Evolutionary conservation across 1,139 yeast species (phyloP), one percentile per base, ranked within the genome.

Genomic region (Scheffersomyces segobiensis): DNA sequence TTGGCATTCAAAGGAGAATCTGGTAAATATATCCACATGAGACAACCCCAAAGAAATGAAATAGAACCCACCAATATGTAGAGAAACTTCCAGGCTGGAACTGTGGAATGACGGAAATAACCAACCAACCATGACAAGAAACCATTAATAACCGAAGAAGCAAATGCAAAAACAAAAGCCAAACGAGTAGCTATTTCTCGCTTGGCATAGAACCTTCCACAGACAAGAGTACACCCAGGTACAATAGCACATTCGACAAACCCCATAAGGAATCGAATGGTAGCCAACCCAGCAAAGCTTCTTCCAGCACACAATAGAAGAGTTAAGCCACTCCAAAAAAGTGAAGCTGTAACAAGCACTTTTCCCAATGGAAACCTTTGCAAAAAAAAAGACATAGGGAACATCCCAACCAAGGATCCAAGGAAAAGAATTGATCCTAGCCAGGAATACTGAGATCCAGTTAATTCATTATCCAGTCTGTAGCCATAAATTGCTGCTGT

Each of bases 361-460:
- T 73, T 77, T n/a, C 74, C 77, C 24, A 70, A 58, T 46, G 69
- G 67, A 55, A 62, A 69, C 55, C 64, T 69, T 59, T 71, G 75
- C 52, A 72, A 59, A 22, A 73, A 53, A 59, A 61, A 71, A 18
- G 74, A 63, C 71, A 74, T 71, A 3, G 85, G 84, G 65, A 75
- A 72, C 64, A 74, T 76, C 49, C 79, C 77, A n/a, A 71, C 75
- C 32, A 83, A 69, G 42, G 78, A 80, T 21, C 86, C 87, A 55
- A 83, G 69, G 63, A 76, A 83, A 52, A 83, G 68, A 53, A 79
- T 71, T 1, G 84, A 73, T 5, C 83, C 77, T 8, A 78, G 63
- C 87, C 87, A 83, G 46, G 81, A 71, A 63, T 80, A 83, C 59
- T 79, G 74, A 55, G 72, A 73, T n/a, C 81, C 80, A 1, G 59